phyloP scores from a whole-genome alignment of 371 early-diverging fungal genomes.

The Mucor racemosus region DNA sequence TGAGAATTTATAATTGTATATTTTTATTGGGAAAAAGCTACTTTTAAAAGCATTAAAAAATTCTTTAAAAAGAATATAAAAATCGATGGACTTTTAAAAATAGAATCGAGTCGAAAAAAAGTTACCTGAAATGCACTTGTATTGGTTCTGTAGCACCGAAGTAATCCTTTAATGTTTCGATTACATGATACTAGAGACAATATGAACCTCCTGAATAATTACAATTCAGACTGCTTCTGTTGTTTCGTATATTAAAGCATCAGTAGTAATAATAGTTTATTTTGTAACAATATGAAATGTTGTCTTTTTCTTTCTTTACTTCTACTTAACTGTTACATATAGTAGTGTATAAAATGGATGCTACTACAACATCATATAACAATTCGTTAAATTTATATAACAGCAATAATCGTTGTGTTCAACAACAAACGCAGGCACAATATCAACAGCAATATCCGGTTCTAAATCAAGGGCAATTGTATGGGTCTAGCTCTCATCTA shows the following conservation, averaged over 20 bases:
- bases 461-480: background rate
- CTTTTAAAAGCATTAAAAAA: too few relatives aligned
- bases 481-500: background rate
- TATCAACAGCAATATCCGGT: background rate
- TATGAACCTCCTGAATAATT: slow-evolving; percentile 8
- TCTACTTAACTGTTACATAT: background rate
- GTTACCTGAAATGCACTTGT: too few relatives aligned
- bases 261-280: background rate
- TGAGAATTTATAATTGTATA: too few relatives aligned
- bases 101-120: too few relatives aligned
- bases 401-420: background rate
- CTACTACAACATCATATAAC: background rate
- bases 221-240: slow-evolving; percentile 14
- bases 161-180: background rate
- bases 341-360: background rate
- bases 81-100: too few relatives aligned
- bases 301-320: slow-evolving; percentile 1
- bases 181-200: background rate
- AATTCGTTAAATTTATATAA: background rate
- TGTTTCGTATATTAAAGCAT: slow-evolving; percentile 21
- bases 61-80: too few relatives aligned
- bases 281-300: background rate
- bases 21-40: too few relatives aligned
- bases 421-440: background rate
- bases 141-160: background rate